A percentile compares a stretch with the other conserved stretches of the same genome.
Conservation (phyloP, 139 green algal species). For the Asterochloris sp. region DNA sequence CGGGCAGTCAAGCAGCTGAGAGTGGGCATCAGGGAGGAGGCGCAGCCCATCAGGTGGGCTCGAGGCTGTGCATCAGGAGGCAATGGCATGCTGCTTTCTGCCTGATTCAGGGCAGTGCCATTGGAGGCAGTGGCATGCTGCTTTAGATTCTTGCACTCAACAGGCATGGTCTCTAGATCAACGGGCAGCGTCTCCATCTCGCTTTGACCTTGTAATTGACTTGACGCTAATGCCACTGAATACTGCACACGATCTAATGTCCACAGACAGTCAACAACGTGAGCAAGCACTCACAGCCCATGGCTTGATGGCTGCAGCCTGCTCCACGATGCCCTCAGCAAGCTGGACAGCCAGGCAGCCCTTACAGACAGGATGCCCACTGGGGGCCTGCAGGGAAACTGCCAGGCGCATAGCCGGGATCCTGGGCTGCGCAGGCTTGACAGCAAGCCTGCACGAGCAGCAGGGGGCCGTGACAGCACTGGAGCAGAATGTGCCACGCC, state of each 20-base stretch:
- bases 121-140: not conserved
- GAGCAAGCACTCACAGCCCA: not conserved
- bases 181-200: too few relatives aligned
- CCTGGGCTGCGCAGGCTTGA: not conserved
- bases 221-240: too few relatives aligned
- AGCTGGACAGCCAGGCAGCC: conserved; percentile 1
- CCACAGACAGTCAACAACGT: not conserved
- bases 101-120: not conserved
- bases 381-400: too few relatives aligned
- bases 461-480: too few relatives aligned
- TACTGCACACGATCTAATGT: too few relatives aligned
- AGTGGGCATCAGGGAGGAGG: conserved; percentile 8
- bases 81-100: not conserved
- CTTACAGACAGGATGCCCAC: too few relatives aligned
- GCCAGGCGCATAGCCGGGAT: too few relatives aligned
- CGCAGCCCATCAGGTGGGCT: conserved; percentile 9
- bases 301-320: not conserved
- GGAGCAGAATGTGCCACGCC: too few relatives aligned
- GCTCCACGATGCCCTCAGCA: conserved; percentile 1
- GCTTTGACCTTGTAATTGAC: not conserved
- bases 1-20: conserved; percentile 13
- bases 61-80: not conserved
- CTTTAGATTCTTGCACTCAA: too few relatives aligned
- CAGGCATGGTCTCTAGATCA: too few relatives aligned
- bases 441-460: not conserved